Evolutionary conservation across 208 protist species (phyloP), one percentile per base, ranked within the genome.

Genomic region (Phytomonas serpens): DNA sequence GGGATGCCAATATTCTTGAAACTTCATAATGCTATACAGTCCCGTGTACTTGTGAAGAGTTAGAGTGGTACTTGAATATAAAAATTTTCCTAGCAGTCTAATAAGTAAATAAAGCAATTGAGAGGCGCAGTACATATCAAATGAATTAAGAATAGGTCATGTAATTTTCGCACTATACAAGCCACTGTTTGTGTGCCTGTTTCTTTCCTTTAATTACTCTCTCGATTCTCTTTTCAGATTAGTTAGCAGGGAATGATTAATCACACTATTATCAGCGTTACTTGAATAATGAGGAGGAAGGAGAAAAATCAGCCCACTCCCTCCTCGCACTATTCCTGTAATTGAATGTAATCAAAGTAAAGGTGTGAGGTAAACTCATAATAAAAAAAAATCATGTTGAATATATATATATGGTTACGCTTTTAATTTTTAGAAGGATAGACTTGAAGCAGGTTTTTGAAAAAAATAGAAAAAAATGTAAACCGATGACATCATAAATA

Each of bases 401-500:
- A 19, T 5, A 27, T 57, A 57, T 57, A 27, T 27, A 57, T 51
- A 51, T 23, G n/a, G n/a, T n/a, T n/a, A 51, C 4, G 40, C 16
- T 73, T 65, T 14, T 67, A 38, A 5, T 40, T 69, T 31, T 27
- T 72, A 67, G 61, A 66, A 72, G 47, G 16, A 69, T 6, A 62
- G 4, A 73, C 64, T 19, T 0, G 47, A 40, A 32, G 32, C 30
- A 69, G 42, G 57, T 23, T n/a, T n/a, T 27, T 2, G 61, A 33
- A 33, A 68, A 74, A 57, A 68, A 68, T 61, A 68, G 6, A 23
- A 31, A 57, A 68, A 9, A n/a, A 38, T 11, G 63, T 29, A 40
- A 64, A 63, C 31, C 34, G 34, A 19, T 11, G 9, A 0, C 27
- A 68, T 34, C 62, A 68, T 34, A 63, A 69, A 40, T 23, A 63